Evolutionary conservation across 2,329 filamentous ascomycete species (phyloP), one percentile per base, ranked within the genome.

Genomic region (Elsinoe perseae): DNA sequence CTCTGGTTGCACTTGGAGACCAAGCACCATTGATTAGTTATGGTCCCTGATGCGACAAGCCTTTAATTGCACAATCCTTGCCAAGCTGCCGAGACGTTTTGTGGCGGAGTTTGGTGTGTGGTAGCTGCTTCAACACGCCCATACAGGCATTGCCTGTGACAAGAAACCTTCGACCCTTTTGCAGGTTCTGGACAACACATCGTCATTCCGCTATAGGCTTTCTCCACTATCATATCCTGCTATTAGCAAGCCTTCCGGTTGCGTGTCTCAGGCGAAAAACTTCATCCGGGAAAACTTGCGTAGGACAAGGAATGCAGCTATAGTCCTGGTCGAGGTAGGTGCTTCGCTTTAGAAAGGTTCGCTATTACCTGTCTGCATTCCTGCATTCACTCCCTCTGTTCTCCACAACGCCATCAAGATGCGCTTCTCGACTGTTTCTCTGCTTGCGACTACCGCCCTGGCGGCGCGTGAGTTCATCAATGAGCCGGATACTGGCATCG

Each of bases 171-270:
- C 72, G 50, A 76, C 68, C 57, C 77, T 75, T 60, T 78, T 78
- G 59, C 74, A 77, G 8, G 75, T 75, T 61, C 75, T 78, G 57
- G 77, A 70, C 58, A 73, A 69, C 1, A 69, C 69, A 12, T 75
- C 48, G 48, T 52, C 48, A 52, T 52, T 27, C 23, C 23, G 23
- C 48, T 34, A 30, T 21, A 38, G 27, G 32, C 28, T 52, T 30
- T 27, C 28, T 38, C 48, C 48, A 52, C 48, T 32, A 20, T 16
- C 18, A 20, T 34, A 16, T 52, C 48, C 48, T 52, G 48, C 25
- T 32, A 32, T 32, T 32, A 52, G 16, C 18, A 28, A 23, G 16
- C 48, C 48, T 32, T 20, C 12, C 16, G 12, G n/a, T 52, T 52
- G 48, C 48, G 48, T 30, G 48, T 52, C 48, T 36, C 48, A 21